Evolutionary conservation across 2,329 filamentous ascomycete genomes (phyloP), one percentile per base, ranked within the genome.

Genomic region (Diplodia sapinea): DNA sequence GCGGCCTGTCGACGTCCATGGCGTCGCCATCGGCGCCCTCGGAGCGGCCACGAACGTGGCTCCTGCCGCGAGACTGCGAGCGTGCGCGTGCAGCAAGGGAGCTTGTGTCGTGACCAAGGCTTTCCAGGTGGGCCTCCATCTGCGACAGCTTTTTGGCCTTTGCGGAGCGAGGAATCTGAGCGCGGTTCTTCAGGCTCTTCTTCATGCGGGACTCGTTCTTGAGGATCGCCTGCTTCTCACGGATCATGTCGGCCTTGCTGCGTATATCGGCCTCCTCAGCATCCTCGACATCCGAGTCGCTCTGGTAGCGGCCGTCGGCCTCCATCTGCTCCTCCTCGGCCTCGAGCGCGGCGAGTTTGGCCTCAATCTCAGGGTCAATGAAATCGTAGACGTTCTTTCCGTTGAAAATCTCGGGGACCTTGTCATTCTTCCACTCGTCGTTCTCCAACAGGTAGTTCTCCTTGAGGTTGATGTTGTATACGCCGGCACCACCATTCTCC

Each of bases 321-420:
- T 97, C 91, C 15, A 98, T 87, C 74, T 90, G 90, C 82, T 97
- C 94, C 79, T 99, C 95, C 77, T 99, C 96, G 70, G 94, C 94
- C 80, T 99, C 95, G 40, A 99, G 86, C 67, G 93, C 93, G 63
- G 90, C 89, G 61, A 99, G 87, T 84, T 97, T 98, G 72, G 89
- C 87, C 75, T 97, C 95, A 77, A 99, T 99, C 67, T 99, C 96
- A 1, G 94, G 94, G 75, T 98, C 95, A 76, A 99, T 89, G 79
- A 92, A 99, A 81, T 99, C 95, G 82, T 94, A 95, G 68, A 99
- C 92, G 79, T 99, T 99, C 86, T 94, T 94, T 80, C 95, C 95
- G 76, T 98, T 89, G 79, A 94, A 91, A 59, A 97, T 86, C 81
- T 99, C 95, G 38, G 95, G 95, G 66, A 98, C 91, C 81, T 91